Base-by-base conservation (phyloP, 805 yeast species). In the Candida hispaniensis region DNA sequence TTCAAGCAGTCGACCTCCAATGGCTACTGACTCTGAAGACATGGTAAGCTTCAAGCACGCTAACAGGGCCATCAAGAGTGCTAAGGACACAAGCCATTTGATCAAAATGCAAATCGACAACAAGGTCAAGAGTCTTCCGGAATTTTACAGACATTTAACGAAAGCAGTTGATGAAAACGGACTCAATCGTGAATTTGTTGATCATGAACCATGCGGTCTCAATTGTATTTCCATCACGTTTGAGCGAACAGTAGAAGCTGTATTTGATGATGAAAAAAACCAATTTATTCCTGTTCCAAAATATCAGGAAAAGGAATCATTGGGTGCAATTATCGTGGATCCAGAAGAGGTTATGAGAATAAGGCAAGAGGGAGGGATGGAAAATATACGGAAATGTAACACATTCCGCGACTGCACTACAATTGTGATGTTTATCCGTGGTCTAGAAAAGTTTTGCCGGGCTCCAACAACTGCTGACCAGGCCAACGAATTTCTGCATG, bases 231-330 rank as follows among this genome's bases (percentile, higher is more conserved):
- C n/a, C n/a, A n/a, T n/a, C n/a, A n/a, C n/a, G n/a, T n/a, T n/a
- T n/a, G n/a, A n/a, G n/a, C n/a, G n/a, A n/a, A n/a, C n/a, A n/a
- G n/a, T n/a, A n/a, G n/a, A n/a, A n/a, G n/a, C n/a, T 14, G 25
- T 21, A 5, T 48, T 42, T 32, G 43, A 48, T 24, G 28, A 30
- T 7, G 45, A 41, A 12, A 18, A 33, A n/a, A 50, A 41, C 9
- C 20, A 46, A 10, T 46, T 29, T 19, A 30, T 40, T 2, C 51
- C 51, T 3, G 33, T 39, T 7, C 26, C 29, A 1, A 29, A 19
- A 2, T 24, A 19, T 9, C 29, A 21, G 8, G 24, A 23, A 18
- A 23, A 23, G 14, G 36, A 32, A 25, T 27, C 23, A 17, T 32
- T 23, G n/a, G 36, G 18, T 2, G 28, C 24, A 13, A 5, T 32